Evolutionary conservation across 2,329 filamentous ascomycete species (phyloP), one percentile per base, ranked within the genome.

Genomic region (Cladophialophora yegresii): DNA sequence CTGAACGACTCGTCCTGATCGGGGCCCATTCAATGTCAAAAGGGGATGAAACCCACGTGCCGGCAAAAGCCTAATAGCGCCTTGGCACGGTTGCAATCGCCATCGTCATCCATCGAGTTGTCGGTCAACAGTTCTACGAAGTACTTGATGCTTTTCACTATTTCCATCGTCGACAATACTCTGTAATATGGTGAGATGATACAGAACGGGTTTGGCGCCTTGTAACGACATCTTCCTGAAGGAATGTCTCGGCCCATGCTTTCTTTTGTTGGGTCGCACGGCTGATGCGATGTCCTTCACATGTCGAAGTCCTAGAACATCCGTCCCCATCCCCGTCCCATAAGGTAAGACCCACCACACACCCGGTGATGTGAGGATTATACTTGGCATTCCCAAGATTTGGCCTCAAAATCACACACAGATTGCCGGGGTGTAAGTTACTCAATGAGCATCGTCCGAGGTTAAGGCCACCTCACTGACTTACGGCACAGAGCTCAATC

Each of bases 401-500:
- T 54, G 16, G 51, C 51, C n/a, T 28, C 23, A 54, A 54, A 54
- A 54, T 54, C 51, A 28, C 51, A 32, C 23, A 54, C 51, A 33
- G 33, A 54, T 30, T 50, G 51, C 51, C 51, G 51, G 51, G 51
- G 51, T 50, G 51, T 54, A 32, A 54, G 51, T 54, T 20, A 3
- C 26, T 28, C 6, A 6, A 33, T 33, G 16, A 12, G 28, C 4
- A 12, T 30, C n/a, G 1, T 0, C 28, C 9, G 9, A 9, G 23
- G n/a, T 43, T 8, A n/a, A 16, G n/a, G 13, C 8, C 5, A 6
- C 5, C 28, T 54, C 28, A 13, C 51, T 54, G 51, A 54, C 36
- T n/a, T 13, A 33, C n/a, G 10, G 16, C 16, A 8, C 3, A 54
- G 23, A 32, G 51, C 51, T 30, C 26, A 54, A 54, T 54, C 51